Evolutionary conservation across 768 basidiomycete genomes (phyloP).

Genomic region (Mycena rosella): DNA sequence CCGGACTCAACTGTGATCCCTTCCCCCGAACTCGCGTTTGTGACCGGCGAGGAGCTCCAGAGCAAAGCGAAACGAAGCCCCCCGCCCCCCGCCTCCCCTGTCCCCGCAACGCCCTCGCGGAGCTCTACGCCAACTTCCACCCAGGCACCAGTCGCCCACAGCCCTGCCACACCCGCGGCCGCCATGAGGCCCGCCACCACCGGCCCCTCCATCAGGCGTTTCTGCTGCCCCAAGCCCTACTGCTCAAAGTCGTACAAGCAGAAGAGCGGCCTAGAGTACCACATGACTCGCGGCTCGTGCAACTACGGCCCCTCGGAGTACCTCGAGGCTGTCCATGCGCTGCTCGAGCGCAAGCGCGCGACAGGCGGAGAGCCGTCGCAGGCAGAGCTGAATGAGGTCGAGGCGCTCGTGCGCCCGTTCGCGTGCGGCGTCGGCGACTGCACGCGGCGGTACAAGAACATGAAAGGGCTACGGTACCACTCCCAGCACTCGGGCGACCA

Average conservation of each 20-base stretch:
- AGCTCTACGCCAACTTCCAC: conserved; percentile 40
- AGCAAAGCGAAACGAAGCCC: conserved; percentile 17
- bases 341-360: conserved; percentile 68
- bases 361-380: conserved; percentile 16
- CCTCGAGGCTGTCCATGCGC: conserved; percentile 78
- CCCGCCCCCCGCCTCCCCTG: background rate
- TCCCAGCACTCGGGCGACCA: conserved; percentile 98
- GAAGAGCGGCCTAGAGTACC: conserved; percentile 95
- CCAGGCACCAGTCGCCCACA: conserved; percentile 32
- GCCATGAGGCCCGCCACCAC: background rate
- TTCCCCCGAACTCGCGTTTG: conserved; percentile 34
- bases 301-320: conserved; percentile 94
- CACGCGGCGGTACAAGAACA: conserved; percentile 94
- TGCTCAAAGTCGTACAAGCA: conserved; percentile 98
- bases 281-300: conserved; percentile 93
- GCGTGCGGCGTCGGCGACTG: conserved; percentile 92
- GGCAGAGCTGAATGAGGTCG: conserved; percentile 47
- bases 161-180: conserved; percentile 21
- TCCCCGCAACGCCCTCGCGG: conserved; percentile 25
- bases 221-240: conserved; percentile 93
- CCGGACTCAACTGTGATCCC: conserved; percentile 16
- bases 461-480: conserved; percentile 97
- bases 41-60: conserved; percentile 31
- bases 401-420: conserved; percentile 85
- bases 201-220: conserved; percentile 68